Evolutionary conservation across 805 yeast species (phyloP).

Genomic region (Komagataella mondaviorum): DNA sequence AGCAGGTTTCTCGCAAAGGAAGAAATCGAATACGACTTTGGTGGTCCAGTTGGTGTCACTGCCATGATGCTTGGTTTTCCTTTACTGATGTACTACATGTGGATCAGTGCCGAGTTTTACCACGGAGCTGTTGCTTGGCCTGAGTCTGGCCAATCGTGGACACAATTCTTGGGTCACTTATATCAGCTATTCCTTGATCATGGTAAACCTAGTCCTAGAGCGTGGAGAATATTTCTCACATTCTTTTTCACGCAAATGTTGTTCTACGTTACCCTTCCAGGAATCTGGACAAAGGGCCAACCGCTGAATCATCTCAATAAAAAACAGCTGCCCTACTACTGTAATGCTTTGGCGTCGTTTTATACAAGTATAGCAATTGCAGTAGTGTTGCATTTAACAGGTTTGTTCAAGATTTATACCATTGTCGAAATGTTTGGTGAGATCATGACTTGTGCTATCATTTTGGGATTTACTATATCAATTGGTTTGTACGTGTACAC

Average conservation of each 20-base stretch:
- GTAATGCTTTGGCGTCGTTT: constrained; percentile 83
- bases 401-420: constrained; percentile 59
- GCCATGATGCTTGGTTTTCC: constrained; percentile 95
- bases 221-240: constrained; percentile 60
- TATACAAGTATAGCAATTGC: constrained; percentile 53
- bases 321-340: constrained; percentile 78
- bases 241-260: constrained; percentile 58
- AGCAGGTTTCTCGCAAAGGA: not conserved
- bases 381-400: constrained; percentile 55
- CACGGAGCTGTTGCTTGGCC: constrained; percentile 67
- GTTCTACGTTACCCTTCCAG: constrained; percentile 79
- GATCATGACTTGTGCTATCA: constrained; percentile 85
- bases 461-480: constrained; percentile 61
- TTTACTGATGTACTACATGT: constrained; percentile 88
- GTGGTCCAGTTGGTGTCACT: constrained; percentile 80
- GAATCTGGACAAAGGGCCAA: constrained; percentile 90
- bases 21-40: constrained; percentile 64
- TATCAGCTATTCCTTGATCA: constrained; percentile 30
- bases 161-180: constrained; percentile 30
- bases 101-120: constrained; percentile 79
- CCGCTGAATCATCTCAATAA: constrained; percentile 74
- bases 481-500: constrained; percentile 60
- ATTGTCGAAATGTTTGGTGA: constrained; percentile 77
- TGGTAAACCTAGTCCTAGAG: constrained; percentile 44
- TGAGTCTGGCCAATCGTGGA: constrained; percentile 35